A percentile compares a stretch with the other conserved stretches of the same genome.
Conservation (phyloP, 2,329 filamentous ascomycete genomes). For the Microcyclosporella mali region DNA sequence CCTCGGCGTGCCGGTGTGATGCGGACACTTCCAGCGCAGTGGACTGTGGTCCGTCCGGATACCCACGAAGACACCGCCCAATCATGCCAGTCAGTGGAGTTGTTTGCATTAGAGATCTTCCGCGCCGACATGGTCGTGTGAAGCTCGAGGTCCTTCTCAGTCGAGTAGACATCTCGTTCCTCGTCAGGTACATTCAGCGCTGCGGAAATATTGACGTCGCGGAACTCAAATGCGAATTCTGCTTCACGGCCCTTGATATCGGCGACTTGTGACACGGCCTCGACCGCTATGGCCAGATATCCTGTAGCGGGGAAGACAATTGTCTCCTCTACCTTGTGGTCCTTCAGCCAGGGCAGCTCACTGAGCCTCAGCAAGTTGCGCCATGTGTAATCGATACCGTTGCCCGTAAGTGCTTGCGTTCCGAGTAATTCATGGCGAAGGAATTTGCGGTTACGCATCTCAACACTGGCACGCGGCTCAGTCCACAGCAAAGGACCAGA, state of each 20-base stretch:
- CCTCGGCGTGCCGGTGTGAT: background rate
- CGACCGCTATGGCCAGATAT: constrained; percentile 2
- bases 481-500: background rate
- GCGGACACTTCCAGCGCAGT: background rate
- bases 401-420: background rate
- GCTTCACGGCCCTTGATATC: background rate
- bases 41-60: background rate
- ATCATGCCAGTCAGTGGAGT: background rate
- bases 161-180: constrained; percentile 7
- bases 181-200: constrained; percentile 1
- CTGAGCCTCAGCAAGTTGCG: constrained; percentile 1
- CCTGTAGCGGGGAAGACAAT: constrained; percentile 3
- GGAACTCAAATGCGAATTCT: constrained; percentile 4
- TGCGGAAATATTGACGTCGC: constrained; percentile 6
- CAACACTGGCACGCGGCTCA: background rate
- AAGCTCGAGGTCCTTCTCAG: constrained; percentile 6
- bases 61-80: constrained; percentile 4
- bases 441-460: background rate
- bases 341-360: constrained; percentile 2
- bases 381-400: background rate
- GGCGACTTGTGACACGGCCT: constrained; percentile 3
- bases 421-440: constrained; percentile 2
- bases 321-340: constrained; percentile 1
- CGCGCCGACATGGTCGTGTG: too few species aligned
- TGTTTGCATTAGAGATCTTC: constrained; percentile 1